Evolutionary conservation across 495 filamentous ascomycete genomes (phyloP).

Genomic region (Xylaria bambusicola): DNA sequence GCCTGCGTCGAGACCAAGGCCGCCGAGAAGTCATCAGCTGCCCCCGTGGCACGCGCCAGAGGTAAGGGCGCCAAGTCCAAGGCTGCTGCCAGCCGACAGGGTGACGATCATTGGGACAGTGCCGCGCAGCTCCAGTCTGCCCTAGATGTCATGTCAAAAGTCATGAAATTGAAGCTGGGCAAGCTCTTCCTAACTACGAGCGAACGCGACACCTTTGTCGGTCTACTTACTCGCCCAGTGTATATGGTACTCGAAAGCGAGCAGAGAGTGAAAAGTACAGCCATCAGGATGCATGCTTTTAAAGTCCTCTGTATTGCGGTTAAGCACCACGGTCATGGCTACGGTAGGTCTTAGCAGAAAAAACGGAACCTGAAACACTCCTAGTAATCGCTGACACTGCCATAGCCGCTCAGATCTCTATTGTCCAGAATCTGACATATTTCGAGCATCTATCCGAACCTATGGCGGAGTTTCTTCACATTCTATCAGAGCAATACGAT

Average conservation of each 20-base stretch:
- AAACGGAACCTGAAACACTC: too few relatives aligned
- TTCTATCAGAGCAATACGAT: conserved; percentile 95
- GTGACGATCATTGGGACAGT: conserved; percentile 86
- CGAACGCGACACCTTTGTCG: conserved; percentile 94
- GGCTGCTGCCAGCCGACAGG: conserved; percentile 43
- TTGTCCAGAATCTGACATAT: conserved; percentile 95
- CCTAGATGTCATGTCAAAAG: conserved; percentile 92
- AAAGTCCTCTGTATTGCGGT: conserved; percentile 95
- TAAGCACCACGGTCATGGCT: conserved; percentile 97
- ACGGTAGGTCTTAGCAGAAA: conserved; percentile 79
- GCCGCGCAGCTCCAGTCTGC: conserved; percentile 82
- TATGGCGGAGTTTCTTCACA: conserved; percentile 98
- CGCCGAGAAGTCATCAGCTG: conserved; percentile 78
- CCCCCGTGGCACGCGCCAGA: conserved; percentile 67
- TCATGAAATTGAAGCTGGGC: conserved; percentile 86
- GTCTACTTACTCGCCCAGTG: conserved; percentile 87
- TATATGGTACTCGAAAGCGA: conserved; percentile 95
- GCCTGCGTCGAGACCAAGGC: conserved; percentile 91
- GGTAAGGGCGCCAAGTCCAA: conserved; percentile 79
- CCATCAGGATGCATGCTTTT: conserved; percentile 94
- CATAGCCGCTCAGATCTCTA: conserved; percentile 93
- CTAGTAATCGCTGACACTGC: conserved; percentile 27
- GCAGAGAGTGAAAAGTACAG: conserved; percentile 84
- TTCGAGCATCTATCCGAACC: conserved; percentile 98
- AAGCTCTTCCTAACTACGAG: conserved; percentile 94